Evolutionary conservation across 305 asterid species (phyloP), one percentile per base, ranked within the genome.

Genomic region (Rubia tinctorum): DNA sequence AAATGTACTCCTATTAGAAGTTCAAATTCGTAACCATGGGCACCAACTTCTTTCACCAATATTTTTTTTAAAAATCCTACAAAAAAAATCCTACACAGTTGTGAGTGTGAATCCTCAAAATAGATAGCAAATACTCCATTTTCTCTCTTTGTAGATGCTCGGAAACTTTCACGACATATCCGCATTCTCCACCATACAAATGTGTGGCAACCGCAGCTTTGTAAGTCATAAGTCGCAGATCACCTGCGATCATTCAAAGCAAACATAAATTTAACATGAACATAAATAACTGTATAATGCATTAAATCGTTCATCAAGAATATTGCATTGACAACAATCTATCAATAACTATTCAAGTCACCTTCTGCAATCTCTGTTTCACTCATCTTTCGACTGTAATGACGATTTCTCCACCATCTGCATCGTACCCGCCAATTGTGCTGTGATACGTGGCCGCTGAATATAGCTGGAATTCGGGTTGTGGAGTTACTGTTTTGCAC

Each of bases 341-440:
- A 49, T 9, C 17, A 53, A 53, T 23, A 39, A 62, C 49, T 66
- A 43, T 14, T 44, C 8, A 65, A 47, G 10, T 9, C 90, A 94
- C 99, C 99, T 77, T 96, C 77, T 27, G 86, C 82, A 42, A 83
- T 79, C 66, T 94, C 91, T 23, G 89, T 84, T 66, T n/a, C 68
- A 66, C 84, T 86, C 71, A 74, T 87, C 70, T 67, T 80, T 69
- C 76, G 75, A 27, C 82, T 77, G 82, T 89, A 94, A 82, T 91
- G 93, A 72, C 92, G 97, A 39, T 75, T 83, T 79, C 79, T 78
- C 97, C 99, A 94, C 97, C 99, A 91, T 80, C 84, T 84, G 85
- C 86, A 86, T 47, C 97, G 97, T 8, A 90, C 79, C 82, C 82
- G 87, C 99, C 97, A 94, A 11, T 73, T 42, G 62, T 80, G 71